Conservation (phyloP, 2,329 filamentous ascomycete species). For the Fusarium irregulare region DNA sequence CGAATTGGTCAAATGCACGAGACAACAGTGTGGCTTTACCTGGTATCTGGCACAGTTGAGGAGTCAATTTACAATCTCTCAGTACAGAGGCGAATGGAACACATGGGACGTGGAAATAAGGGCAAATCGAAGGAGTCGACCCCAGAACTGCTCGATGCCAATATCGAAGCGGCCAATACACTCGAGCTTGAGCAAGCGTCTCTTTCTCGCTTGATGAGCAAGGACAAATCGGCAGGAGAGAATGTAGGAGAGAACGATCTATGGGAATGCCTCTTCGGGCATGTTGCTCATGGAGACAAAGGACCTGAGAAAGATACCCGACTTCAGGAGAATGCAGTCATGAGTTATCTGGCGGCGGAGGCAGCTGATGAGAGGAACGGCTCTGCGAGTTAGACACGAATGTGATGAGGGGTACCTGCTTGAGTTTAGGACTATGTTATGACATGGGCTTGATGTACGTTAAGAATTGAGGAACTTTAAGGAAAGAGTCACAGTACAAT, state of each 20-base stretch:
- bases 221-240: conserved; percentile 79
- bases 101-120: conserved; percentile 67
- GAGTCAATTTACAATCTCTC: conserved; percentile 91
- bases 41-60: conserved; percentile 91
- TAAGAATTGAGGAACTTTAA: neutral
- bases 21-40: conserved; percentile 95
- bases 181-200: conserved; percentile 81
- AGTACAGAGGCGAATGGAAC: conserved; percentile 79
- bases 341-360: conserved; percentile 58
- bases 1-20: conserved; percentile 89
- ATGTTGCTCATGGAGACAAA: conserved; percentile 53
- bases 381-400: neutral
- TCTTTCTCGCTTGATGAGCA: conserved; percentile 76
- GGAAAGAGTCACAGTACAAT: neutral
- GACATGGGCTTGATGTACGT: neutral
- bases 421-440: neutral
- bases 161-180: conserved; percentile 85
- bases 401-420: neutral
- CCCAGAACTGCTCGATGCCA: conserved; percentile 65
- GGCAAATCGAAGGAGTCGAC: conserved; percentile 56
- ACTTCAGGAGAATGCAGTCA: conserved; percentile 51
- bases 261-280: conserved; percentile 89
- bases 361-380: conserved; percentile 55
- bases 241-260: conserved; percentile 81
- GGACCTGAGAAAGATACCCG: conserved; percentile 42